phyloP scores from a whole-genome alignment of 2,329 filamentous ascomycete species.

The Xylariaceae sp. region DNA sequence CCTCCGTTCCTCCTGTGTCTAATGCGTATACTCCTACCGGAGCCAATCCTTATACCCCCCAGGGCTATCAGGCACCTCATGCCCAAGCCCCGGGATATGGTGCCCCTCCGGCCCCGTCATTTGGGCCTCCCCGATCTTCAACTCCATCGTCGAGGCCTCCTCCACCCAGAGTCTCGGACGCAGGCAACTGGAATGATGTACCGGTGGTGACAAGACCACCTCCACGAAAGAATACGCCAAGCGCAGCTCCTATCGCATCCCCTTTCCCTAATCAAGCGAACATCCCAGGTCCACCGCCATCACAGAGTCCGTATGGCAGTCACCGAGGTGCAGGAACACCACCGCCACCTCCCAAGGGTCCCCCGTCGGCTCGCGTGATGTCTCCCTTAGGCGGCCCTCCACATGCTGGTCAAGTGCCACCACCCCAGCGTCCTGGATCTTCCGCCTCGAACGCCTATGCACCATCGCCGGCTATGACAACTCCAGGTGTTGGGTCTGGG shows the following conservation, averaged over 20 bases:
- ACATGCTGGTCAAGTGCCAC: slow-evolving; percentile 52
- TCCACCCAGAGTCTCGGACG: slow-evolving; percentile 73
- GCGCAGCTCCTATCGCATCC: slow-evolving; percentile 70
- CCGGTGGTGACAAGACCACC: slow-evolving; percentile 79
- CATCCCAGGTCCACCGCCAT: slow-evolving; percentile 61
- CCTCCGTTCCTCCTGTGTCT: slow-evolving; percentile 36
- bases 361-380: slow-evolving; percentile 71
- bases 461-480: slow-evolving; percentile 58
- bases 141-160: slow-evolving; percentile 72
- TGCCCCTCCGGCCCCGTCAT: slow-evolving; percentile 47
- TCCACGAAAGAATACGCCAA: slow-evolving; percentile 77
- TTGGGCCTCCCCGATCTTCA: slow-evolving; percentile 67
- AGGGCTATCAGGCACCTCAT: slow-evolving; percentile 64
- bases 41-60: slow-evolving; percentile 47
- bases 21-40: slow-evolving; percentile 45
- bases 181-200: slow-evolving; percentile 92
- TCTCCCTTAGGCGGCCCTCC: slow-evolving; percentile 72
- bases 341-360: slow-evolving; percentile 82
- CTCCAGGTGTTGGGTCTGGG: slow-evolving; percentile 38
- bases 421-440: slow-evolving; percentile 59
- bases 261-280: slow-evolving; percentile 75
- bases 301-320: slow-evolving; percentile 62
- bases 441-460: slow-evolving; percentile 69
- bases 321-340: slow-evolving; percentile 71
- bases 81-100: slow-evolving; percentile 39